Percentiles rank a stretch among this genome's conserved stretches.
Conservation (phyloP, 371 early-diverging fungal species). For the Syncephalastrum racemosum region DNA sequence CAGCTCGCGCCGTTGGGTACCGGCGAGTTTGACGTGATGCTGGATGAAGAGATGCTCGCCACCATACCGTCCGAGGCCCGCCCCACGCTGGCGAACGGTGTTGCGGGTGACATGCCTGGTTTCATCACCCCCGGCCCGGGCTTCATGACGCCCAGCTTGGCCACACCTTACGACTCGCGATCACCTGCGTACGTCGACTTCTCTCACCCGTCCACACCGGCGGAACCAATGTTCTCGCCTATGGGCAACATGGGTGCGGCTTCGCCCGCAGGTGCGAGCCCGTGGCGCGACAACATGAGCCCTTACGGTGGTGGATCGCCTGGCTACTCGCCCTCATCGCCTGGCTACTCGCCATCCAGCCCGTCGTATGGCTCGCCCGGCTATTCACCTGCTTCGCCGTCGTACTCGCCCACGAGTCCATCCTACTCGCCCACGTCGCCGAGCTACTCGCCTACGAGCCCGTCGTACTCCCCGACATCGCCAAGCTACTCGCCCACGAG, state of each 20-base stretch:
- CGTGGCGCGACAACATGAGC: constrained; percentile 55
- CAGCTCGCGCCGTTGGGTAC: constrained; percentile 99
- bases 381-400: constrained; percentile 76
- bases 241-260: constrained; percentile 58
- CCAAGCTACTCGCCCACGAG: constrained; percentile 69
- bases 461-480: constrained; percentile 69
- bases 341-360: constrained; percentile 73
- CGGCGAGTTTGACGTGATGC: constrained; percentile 91
- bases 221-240: constrained; percentile 68
- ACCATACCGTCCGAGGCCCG: constrained; percentile 50
- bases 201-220: constrained; percentile 58
- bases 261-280: constrained; percentile 37
- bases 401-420: constrained; percentile 68
- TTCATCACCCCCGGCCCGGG: constrained; percentile 52
- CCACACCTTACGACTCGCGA: constrained; percentile 57
- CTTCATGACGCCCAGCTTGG: constrained; percentile 59
- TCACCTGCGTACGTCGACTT: constrained; percentile 61
- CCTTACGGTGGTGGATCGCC: constrained; percentile 57
- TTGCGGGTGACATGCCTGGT: constrained; percentile 43
- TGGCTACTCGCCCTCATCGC: constrained; percentile 78
- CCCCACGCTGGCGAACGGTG: constrained; percentile 40
- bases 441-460: constrained; percentile 62
- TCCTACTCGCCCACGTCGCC: constrained; percentile 64
- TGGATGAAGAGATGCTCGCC: constrained; percentile 90
- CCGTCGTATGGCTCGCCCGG: constrained; percentile 64